Percentiles rank a stretch among this genome's conserved stretches.
Conservation (phyloP, 805 yeast species). For the Diddensiella santjacobensis region DNA sequence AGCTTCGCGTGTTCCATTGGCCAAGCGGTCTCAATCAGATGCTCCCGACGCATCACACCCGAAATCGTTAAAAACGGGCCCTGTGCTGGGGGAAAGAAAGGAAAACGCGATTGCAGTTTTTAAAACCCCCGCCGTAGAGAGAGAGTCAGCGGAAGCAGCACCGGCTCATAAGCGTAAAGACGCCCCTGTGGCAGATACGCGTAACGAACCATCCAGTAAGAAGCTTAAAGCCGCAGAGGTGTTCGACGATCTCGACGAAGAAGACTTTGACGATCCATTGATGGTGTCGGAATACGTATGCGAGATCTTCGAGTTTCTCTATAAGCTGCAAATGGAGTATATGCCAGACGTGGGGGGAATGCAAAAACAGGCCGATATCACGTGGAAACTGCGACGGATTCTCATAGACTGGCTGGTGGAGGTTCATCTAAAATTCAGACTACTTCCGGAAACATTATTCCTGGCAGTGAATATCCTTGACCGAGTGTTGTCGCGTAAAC, state of each 20-base stretch:
- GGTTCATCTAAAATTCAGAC: slow-evolving; percentile 77
- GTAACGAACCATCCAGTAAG: slow-evolving; percentile 4
- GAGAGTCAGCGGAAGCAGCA: background rate
- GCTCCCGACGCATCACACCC: too few species aligned
- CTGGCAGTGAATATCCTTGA: slow-evolving; percentile 85
- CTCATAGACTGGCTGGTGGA: slow-evolving; percentile 93
- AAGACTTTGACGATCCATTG: slow-evolving; percentile 43
- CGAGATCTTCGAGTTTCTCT: slow-evolving; percentile 79
- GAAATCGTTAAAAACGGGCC: too few species aligned
- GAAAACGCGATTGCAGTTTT: too few species aligned
- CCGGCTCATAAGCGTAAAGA: slow-evolving; percentile 1
- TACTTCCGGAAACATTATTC: slow-evolving; percentile 81
- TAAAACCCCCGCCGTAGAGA: background rate
- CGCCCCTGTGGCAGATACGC: background rate
- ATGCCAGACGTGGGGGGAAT: slow-evolving; percentile 59
- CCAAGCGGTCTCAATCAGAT: background rate
- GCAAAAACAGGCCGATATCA: slow-evolving; percentile 57
- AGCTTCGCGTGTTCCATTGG: background rate
- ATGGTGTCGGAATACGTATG: slow-evolving; percentile 92
- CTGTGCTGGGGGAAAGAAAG: too few species aligned
- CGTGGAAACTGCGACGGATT: slow-evolving; percentile 81
- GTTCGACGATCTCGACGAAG: slow-evolving; percentile 34
- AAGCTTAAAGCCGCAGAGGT: slow-evolving; percentile 13
- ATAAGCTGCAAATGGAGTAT: slow-evolving; percentile 66
- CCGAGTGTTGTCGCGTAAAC: slow-evolving; percentile 71